Evolutionary conservation across 495 filamentous ascomycete genomes (phyloP), one percentile per base, ranked within the genome.

Genomic region (Trichoderma gamsii): DNA sequence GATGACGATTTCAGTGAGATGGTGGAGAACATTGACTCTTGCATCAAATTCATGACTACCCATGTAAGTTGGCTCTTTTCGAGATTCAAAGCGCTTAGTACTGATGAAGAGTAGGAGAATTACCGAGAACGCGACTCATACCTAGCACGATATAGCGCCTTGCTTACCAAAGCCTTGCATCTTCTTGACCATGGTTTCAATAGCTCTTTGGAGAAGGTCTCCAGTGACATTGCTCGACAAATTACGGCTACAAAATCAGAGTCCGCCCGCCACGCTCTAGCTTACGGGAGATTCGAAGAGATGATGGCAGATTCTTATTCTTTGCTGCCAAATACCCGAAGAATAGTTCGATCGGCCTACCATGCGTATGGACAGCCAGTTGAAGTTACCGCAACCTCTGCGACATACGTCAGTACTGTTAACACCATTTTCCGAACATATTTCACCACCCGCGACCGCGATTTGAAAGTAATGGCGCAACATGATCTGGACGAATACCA

Each of bases 61-160:
- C 90, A 97, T 79, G 91, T 93, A 71, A 75, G 89, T 4, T n/a
- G 4, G 18, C 11, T 25, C 25, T 15, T 15, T 9, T 64, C 63
- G 7, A 2, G 9, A 16, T 2, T 67, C 32, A 71, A 72, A 75
- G 71, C 49, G n/a, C 75, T 70, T 21, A 16, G 32, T 35, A 52
- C 73, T 78, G 56, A 81, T 67, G 66, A 51, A 15, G 25, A 70
- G 18, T 72, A 96, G 89, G 84, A 89, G 18, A 83, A 87, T 9
- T 96, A 97, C 78, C 88, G 90, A 67, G 95, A 98, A 75, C 87
- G 92, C 7, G 87, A 90, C 65, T 86, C 89, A 29, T 99, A 98
- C 73, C 85, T 97, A 29, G 93, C 96, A 49, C 89, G 95, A 21
- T 94, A 94, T 67, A 89, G 92, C 70, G 92, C 97, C 52, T 88